These are phyloP conservation scores for Stephania japonica DNA, from an alignment of 164 flowering plant species.

Conservation along the genomic window DNA sequence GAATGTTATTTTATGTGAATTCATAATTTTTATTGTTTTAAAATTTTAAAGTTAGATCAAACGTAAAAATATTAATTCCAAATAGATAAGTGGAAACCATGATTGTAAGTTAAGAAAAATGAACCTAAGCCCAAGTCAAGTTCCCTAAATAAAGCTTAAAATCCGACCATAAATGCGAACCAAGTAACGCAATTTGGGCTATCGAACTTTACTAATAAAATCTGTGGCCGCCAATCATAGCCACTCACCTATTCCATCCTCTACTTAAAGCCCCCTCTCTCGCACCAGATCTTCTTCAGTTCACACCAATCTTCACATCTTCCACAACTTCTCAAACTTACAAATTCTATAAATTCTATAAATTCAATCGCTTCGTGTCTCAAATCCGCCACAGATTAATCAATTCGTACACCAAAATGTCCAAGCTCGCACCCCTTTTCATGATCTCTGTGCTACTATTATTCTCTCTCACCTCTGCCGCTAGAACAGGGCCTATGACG, in stretches of 20 bases:
- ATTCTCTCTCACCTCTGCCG: conserved; percentile 20
- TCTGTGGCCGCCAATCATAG: neutral
- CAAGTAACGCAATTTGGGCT: neutral
- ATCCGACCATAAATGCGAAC: neutral
- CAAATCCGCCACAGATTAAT: neutral
- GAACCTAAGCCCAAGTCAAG: too few species aligned
- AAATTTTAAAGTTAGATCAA: too few species aligned
- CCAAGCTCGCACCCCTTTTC: conserved; percentile 11
- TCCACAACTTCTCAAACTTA: neutral
- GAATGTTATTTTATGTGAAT: too few species aligned
- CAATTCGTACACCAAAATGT: conserved; percentile 10
- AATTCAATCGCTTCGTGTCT: conserved; percentile 5
- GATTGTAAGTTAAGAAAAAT: too few species aligned
- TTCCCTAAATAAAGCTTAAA: neutral
- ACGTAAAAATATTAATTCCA: too few species aligned
- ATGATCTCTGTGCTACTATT: conserved; percentile 21
- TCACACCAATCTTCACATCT: neutral
- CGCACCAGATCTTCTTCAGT: neutral
- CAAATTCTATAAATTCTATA: conserved; percentile 8
- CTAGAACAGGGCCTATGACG: conserved; percentile 21
- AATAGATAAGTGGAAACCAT: too few species aligned
- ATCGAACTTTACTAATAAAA: neutral
- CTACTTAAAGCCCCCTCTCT: neutral
- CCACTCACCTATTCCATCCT: neutral
- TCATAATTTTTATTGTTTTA: too few species aligned